Percentiles rank a stretch among this genome's conserved stretches.
phyloP scores from a whole-genome alignment of 2,329 filamentous ascomycete species.

The Aspergillus sp. region DNA sequence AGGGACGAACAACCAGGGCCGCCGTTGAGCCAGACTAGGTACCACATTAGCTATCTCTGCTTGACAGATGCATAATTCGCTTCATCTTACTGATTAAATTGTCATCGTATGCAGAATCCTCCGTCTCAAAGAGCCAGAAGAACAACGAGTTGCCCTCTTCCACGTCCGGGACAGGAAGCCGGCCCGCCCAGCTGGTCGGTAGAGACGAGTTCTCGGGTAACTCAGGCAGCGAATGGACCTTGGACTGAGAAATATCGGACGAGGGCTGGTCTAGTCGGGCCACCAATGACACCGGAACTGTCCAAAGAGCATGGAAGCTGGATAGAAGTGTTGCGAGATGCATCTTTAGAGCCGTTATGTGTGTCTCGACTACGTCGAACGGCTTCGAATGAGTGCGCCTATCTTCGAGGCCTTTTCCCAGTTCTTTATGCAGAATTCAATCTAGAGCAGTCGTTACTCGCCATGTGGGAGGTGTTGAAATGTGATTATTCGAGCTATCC shows the following conservation, averaged over 20 bases:
- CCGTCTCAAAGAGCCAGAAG: constrained; percentile 31
- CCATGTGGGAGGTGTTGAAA: not conserved
- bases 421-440: not conserved
- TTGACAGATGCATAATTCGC: not conserved
- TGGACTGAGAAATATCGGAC: constrained; percentile 14
- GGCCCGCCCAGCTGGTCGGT: constrained; percentile 28
- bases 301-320: constrained; percentile 14
- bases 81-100: constrained; percentile 25
- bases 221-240: constrained; percentile 23
- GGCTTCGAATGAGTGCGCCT: not conserved
- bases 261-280: constrained; percentile 3
- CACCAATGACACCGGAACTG: constrained; percentile 3
- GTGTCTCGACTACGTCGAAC: not conserved
- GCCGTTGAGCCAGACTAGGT: constrained; percentile 29
- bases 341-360: constrained; percentile 8
- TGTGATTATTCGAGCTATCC: not conserved
- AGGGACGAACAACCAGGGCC: constrained; percentile 31
- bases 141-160: constrained; percentile 25
- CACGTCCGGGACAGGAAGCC: constrained; percentile 21
- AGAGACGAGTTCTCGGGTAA: constrained; percentile 22
- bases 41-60: constrained; percentile 3
- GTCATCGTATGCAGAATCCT: constrained; percentile 22
- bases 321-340: constrained; percentile 13
- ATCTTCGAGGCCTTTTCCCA: not conserved
- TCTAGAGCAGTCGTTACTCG: not conserved